Evolutionary conservation across 2,329 filamentous ascomycete species (phyloP).

Genomic region (Aspergillus flavus): DNA sequence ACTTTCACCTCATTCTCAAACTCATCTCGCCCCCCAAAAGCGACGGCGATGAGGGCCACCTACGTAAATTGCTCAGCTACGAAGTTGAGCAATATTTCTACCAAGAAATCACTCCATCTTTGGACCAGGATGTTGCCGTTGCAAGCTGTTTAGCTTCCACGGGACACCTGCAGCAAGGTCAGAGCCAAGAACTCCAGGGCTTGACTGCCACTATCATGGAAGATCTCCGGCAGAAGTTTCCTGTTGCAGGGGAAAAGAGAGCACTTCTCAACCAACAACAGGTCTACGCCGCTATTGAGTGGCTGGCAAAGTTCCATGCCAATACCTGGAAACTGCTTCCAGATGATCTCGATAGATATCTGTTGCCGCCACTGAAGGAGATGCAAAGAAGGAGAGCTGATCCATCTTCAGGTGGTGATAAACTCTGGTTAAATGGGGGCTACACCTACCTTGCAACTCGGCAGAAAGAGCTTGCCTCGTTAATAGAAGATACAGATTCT

Average conservation of each 20-base stretch:
- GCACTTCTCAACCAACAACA: slow-evolving; percentile 51
- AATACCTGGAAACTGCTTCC: slow-evolving; percentile 49
- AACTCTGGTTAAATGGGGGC: slow-evolving; percentile 66
- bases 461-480: slow-evolving; percentile 55
- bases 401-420: slow-evolving; percentile 9
- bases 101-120: slow-evolving; percentile 53
- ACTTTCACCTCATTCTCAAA: slow-evolving; percentile 57
- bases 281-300: slow-evolving; percentile 59
- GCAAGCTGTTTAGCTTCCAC: slow-evolving; percentile 55
- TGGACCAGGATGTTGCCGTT: slow-evolving; percentile 51
- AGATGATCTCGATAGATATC: slow-evolving; percentile 30
- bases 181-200: slow-evolving; percentile 24
- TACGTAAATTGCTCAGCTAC: slow-evolving; percentile 68
- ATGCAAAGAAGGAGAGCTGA: slow-evolving; percentile 31
- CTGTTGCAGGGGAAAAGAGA: slow-evolving; percentile 50
- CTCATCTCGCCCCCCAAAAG: slow-evolving; percentile 57
- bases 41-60: slow-evolving; percentile 59
- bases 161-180: slow-evolving; percentile 23
- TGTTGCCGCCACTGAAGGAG: slow-evolving; percentile 60
- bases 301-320: slow-evolving; percentile 65
- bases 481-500: slow-evolving; percentile 50
- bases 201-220: slow-evolving; percentile 60
- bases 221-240: slow-evolving; percentile 58
- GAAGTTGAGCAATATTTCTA: slow-evolving; percentile 70
- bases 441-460: slow-evolving; percentile 71